Evolutionary conservation across 2,329 filamentous ascomycete genomes (phyloP), one percentile per base, ranked within the genome.

Genomic region (Fusarium sp.): DNA sequence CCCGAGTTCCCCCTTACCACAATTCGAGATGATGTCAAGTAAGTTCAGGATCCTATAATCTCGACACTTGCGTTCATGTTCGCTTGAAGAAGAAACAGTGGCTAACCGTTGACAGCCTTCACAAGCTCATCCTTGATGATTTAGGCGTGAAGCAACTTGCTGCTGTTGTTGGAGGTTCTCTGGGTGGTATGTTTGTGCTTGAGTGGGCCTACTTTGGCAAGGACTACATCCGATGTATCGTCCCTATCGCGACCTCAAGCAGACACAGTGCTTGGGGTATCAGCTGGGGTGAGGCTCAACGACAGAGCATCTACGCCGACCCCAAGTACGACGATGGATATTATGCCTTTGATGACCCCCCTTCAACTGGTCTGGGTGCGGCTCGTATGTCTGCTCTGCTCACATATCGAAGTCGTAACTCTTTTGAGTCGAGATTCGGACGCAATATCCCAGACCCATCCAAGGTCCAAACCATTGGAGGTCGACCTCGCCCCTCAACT

Each of bases 261-360:
- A 87, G 92, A 45, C 94, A 96, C 81, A 95, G 93, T 77, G 94
- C 94, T 10, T 97, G 94, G 94, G 92, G 94, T 29, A 97, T 96
- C 78, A 95, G 92, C 82, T 97, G 94, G 94, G 93, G 93, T 45
- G 94, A 96, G 80, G 93, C 93, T 7, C 94, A 97, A 81, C 88
- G 94, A 57, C 93, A 96, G 83, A 95, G 93, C 86, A 98, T 99
- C 80, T 99, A 98, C 83, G 95, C 94, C 42, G 96, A 99, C 80
- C 96, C 96, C 37, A 98, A 98, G 84, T 99, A 99, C 81, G 94
- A 98, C 70, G 95, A 98, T 78, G 96, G 96, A 48, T 98, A 98
- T 83, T 99, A 98, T 80, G 78, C 90, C 3, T 97, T 96, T 77
- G 88, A 93, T 37, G 94, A 98, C 76, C 95, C 95, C 38, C 96